These are phyloP conservation scores for Aegilops umbellulata DNA, from an alignment of 176 grass and related monocot genomes.

Conservation along the genomic window DNA sequence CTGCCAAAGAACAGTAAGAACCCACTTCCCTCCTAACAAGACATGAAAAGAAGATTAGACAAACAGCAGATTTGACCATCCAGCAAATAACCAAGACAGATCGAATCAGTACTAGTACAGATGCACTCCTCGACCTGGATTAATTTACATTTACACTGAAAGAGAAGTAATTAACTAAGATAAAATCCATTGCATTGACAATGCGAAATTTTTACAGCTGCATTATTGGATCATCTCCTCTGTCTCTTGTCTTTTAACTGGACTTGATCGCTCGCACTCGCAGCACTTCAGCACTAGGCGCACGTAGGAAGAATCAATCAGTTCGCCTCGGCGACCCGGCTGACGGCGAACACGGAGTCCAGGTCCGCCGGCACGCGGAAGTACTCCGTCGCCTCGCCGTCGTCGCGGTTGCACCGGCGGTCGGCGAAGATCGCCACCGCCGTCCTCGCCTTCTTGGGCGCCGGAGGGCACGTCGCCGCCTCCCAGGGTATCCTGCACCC, in stretches of 20 bases:
- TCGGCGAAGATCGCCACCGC: slow-evolving; percentile 18
- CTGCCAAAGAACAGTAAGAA: background rate
- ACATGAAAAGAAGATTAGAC: background rate
- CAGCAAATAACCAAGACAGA: background rate
- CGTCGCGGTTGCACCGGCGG: slow-evolving; percentile 36
- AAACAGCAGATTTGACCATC: background rate
- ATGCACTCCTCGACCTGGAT: background rate
- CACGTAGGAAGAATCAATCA: background rate
- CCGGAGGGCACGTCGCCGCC: slow-evolving; percentile 45
- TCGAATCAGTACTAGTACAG: background rate
- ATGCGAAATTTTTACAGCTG: slow-evolving; percentile 35
- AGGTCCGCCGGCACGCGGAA: slow-evolving; percentile 50
- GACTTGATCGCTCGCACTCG: background rate
- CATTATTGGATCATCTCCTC: background rate
- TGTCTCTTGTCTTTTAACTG: background rate
- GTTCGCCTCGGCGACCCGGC: slow-evolving; percentile 34
- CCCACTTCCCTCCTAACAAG: background rate
- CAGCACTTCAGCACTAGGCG: no score
- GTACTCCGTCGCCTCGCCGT: slow-evolving; percentile 41
- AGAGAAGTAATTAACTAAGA: background rate
- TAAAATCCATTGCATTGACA: background rate
- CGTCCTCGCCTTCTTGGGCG: slow-evolving; percentile 49
- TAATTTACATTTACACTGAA: background rate
- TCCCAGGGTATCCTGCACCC: slow-evolving; percentile 31
- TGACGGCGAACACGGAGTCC: slow-evolving; percentile 39